Conservation (phyloP, 2,329 filamentous ascomycete genomes). For the Lasiodiplodia theobromae region DNA sequence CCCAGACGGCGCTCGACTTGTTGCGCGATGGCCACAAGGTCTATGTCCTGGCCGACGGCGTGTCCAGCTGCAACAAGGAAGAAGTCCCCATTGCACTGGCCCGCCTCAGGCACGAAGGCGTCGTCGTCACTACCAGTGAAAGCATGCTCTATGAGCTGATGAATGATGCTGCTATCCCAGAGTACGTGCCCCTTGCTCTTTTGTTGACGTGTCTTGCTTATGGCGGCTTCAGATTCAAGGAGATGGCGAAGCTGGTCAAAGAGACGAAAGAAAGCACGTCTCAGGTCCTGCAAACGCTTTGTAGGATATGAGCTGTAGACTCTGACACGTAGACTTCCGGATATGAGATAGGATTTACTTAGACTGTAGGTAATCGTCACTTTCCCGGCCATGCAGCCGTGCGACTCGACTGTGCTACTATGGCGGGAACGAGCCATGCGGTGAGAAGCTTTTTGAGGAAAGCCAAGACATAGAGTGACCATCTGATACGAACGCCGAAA, state of each 20-base stretch:
- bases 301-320: constrained; percentile 58
- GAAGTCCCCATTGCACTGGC: constrained; percentile 83
- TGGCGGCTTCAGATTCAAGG: constrained; percentile 65
- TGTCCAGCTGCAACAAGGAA: constrained; percentile 83
- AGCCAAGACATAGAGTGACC: background rate
- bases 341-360: too few relatives aligned
- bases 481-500: background rate
- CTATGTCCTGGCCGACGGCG: constrained; percentile 87
- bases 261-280: constrained; percentile 75
- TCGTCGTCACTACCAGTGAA: constrained; percentile 84
- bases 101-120: constrained; percentile 77
- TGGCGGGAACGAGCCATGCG: background rate
- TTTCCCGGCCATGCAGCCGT: background rate
- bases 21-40: constrained; percentile 77
- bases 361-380: background rate
- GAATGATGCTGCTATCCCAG: constrained; percentile 76
- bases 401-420: background rate
- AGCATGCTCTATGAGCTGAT: constrained; percentile 88
- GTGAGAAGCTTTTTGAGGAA: background rate
- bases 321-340: background rate
- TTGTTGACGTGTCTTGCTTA: background rate
- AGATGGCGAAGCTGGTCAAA: constrained; percentile 79
- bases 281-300: constrained; percentile 69
- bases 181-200: constrained; percentile 46
- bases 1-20: constrained; percentile 87